phyloP scores from a whole-genome alignment of 495 filamentous ascomycete genomes.

The Podospora pseudoanserina region DNA sequence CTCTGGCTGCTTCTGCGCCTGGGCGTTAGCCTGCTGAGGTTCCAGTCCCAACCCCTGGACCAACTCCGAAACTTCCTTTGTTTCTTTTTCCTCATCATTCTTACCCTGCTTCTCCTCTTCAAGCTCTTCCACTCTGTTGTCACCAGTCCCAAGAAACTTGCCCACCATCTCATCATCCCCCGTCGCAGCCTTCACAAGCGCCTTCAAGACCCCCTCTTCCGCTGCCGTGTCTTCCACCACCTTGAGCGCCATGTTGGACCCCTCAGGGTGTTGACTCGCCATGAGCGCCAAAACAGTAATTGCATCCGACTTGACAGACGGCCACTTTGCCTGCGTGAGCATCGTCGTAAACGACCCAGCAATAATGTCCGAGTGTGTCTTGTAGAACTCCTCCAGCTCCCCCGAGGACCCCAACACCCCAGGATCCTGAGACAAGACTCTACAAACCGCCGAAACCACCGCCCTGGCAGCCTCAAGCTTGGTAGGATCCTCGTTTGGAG shows the following conservation, averaged over 20 bases:
- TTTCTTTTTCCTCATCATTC: slow-evolving; percentile 20
- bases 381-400: slow-evolving; percentile 42
- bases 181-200: slow-evolving; percentile 53
- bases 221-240: slow-evolving; percentile 42
- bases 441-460: background rate
- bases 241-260: slow-evolving; percentile 48
- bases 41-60: slow-evolving; percentile 28
- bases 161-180: slow-evolving; percentile 18
- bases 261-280: slow-evolving; percentile 45
- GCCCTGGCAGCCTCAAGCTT: slow-evolving; percentile 63
- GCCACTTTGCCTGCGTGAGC: slow-evolving; percentile 64
- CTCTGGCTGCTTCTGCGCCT: slow-evolving; percentile 20
- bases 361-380: slow-evolving; percentile 44
- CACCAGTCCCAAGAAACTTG: background rate
- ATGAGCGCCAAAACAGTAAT: slow-evolving; percentile 75
- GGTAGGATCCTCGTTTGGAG: slow-evolving; percentile 53
- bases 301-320: slow-evolving; percentile 65
- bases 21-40: slow-evolving; percentile 35
- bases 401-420: background rate
- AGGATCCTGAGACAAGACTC: background rate
- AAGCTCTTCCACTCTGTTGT: background rate
- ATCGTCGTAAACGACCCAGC: slow-evolving; percentile 57
- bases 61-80: slow-evolving; percentile 6
- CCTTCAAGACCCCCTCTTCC: slow-evolving; percentile 34
- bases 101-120: slow-evolving; percentile 28